Evolutionary conservation across 2,329 filamentous ascomycete species (phyloP), one percentile per base, ranked within the genome.

Genomic region (Cercospora zeae-maydis): DNA sequence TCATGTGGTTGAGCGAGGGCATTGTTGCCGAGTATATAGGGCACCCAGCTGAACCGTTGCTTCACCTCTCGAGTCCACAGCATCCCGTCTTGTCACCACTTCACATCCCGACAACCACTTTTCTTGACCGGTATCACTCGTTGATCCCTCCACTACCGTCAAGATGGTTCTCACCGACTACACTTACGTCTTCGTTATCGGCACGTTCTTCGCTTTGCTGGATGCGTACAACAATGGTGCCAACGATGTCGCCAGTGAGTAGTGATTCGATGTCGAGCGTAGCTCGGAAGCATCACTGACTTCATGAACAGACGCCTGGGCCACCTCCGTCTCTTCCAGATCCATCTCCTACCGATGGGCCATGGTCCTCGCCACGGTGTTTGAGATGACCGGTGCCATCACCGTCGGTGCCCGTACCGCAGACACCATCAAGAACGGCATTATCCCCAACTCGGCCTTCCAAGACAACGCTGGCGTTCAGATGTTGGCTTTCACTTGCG

Each of bases 141-240:
- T 31, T 37, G 6, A 24, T 10, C 16, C 24, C 31, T 33, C n/a
- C 47, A 57, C 36, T 30, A 59, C 58, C 51, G 61, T 31, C 61
- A 77, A 75, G 70, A 72, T 70, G 67, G 71, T 74, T 37, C 72
- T 85, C 58, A 77, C 79, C 62, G 80, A 88, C 70, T 88, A 82
- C 66, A 82, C 86, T 75, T 88, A 87, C 72, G 78, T 88, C 65
- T 84, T 88, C 67, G 86, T 84, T 69, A 82, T 88, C 59, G 85
- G 83, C 75, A 85, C 83, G 59, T 81, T 88, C 63, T 88, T 88
- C 74, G 84, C 86, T 63, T 84, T 86, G 72, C 82, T 88, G 42
- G 86, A 88, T 73, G 85, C 85, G 58, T 88, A 84, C 83, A 88
- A 87, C 72, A 87, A 86, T 67, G 85, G 84, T 79, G 79, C 79